Conservation (phyloP, 1,284 basidiomycete species). For the Ceratobasidium sp. region DNA sequence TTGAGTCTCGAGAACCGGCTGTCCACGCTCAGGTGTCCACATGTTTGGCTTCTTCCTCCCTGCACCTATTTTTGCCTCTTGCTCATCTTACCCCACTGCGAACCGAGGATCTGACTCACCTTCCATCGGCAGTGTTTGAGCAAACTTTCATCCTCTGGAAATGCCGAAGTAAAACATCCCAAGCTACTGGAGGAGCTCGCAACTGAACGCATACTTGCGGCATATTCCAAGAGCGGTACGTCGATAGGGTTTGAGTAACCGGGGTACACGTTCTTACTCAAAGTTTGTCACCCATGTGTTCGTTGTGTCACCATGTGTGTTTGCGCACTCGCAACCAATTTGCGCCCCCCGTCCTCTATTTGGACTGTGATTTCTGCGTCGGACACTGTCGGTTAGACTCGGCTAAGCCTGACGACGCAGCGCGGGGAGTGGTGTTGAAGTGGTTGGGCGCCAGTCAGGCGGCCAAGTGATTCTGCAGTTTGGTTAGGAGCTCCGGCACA, state of each 20-base stretch:
- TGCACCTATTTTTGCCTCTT: too few species aligned
- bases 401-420: conserved; percentile 3
- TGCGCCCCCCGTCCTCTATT: too few species aligned
- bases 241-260: conserved; percentile 13
- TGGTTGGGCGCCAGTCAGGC: conserved; percentile 37
- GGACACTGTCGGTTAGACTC: not conserved
- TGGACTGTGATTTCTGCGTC: not conserved
- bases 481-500: too few species aligned
- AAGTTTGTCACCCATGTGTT: not conserved
- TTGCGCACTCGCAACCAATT: not conserved
- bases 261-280: conserved; percentile 16
- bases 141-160: conserved; percentile 5
- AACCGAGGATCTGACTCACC: not conserved
- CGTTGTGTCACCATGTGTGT: not conserved
- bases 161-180: conserved; percentile 49
- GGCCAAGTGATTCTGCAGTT: not conserved
- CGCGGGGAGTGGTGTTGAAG: conserved; percentile 30
- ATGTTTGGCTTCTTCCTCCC: too few species aligned
- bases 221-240: conserved; percentile 40
- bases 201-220: conserved; percentile 63
- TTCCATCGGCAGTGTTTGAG: conserved; percentile 23
- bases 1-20: too few species aligned
- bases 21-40: too few species aligned
- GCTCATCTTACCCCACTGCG: too few species aligned
- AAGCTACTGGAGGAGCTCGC: conserved; percentile 71